Base-by-base conservation (phyloP, 1,284 basidiomycete species). In the Apiotrichum gamsii region DNA sequence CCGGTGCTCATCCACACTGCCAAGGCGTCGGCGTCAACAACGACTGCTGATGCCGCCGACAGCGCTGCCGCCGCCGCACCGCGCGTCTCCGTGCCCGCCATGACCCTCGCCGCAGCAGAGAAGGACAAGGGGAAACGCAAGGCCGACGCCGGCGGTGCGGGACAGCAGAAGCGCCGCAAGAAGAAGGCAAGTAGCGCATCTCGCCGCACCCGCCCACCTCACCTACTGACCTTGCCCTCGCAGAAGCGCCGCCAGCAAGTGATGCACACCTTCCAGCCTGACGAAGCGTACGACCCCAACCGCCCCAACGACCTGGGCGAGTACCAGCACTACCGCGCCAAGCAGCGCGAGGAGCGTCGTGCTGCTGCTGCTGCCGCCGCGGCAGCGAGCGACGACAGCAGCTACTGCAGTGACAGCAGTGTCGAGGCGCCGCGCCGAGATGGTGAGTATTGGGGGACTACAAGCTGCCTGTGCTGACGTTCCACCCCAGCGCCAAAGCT, bases 231-330 rank as follows among this genome's bases (percentile, higher is more conserved):
- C 9, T 30, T 5, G 19, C 21, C 4, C n/a, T 14, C 4, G 2
- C 34, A 30, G 13, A 29, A 44, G 46, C 44, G 47, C 32, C 44
- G 51, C 24, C 45, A 49, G 25, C 52, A 53, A 24, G 48, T 65
- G 20, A 46, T 63, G 18, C 62, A 68, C 20, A 55, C 56, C 1
- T 73, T 73, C 47, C 52, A 69, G 24, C 71, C 71, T 1, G 65
- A 69, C 15, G 71, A 73, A 45, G 56, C 58, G 38, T 73, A 73
- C 47, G 69, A 73, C 40, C 71, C 71, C 5, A 62, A 68, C 43
- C 49, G 62, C 33, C 71, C 71, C 1, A 73, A 73, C 47, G 71
- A 73, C 34, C 58, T 73, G 8, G 67, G 65, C 36, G 68, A 70
- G 54, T 73, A 69, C 47, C 68, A 68, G 49, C 49, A 57, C 20